Conservation (phyloP, 148 eudicot genomes). For the Mesembryanthemum crystallinum region DNA sequence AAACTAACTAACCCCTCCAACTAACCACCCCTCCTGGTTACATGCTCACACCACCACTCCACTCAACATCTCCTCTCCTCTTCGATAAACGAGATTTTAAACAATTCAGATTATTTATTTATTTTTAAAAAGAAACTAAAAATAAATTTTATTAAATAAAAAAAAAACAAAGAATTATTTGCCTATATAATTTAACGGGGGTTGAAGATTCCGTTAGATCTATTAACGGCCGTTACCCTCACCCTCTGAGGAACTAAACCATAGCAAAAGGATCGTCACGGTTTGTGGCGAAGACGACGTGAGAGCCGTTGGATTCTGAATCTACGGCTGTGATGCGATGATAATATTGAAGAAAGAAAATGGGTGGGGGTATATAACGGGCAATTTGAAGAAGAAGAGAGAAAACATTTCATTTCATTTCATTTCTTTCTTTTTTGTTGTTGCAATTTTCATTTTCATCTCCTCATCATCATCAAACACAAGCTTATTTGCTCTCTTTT, state of each 20-base stretch:
- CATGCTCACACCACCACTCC: background rate
- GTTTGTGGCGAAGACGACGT: slow-evolving; percentile 12
- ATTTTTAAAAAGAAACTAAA: too few species aligned
- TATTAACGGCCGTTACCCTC: background rate
- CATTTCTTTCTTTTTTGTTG: background rate
- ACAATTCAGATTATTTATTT: too few species aligned
- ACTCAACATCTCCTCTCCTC: background rate
- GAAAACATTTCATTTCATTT: slow-evolving; percentile 32
- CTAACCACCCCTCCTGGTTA: background rate
- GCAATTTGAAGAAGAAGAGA: slow-evolving; percentile 30
- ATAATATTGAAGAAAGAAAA: slow-evolving; percentile 20
- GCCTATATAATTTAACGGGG: background rate
- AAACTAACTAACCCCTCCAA: background rate
- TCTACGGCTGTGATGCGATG: slow-evolving; percentile 30
- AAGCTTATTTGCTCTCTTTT: background rate
- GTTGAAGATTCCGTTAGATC: slow-evolving; percentile 39
- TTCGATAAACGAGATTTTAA: slow-evolving; percentile 22
- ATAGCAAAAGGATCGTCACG: slow-evolving; percentile 19
- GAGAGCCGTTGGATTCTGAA: slow-evolving; percentile 24
- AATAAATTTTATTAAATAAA: background rate
- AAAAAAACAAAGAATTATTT: background rate
- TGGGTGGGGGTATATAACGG: slow-evolving; percentile 51
- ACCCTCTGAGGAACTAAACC: too few species aligned
- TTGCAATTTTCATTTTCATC: background rate
- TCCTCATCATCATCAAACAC: background rate